phyloP scores from a whole-genome alignment of 2,329 filamentous ascomycete species.

The Hymenoscyphus fraxineus region DNA sequence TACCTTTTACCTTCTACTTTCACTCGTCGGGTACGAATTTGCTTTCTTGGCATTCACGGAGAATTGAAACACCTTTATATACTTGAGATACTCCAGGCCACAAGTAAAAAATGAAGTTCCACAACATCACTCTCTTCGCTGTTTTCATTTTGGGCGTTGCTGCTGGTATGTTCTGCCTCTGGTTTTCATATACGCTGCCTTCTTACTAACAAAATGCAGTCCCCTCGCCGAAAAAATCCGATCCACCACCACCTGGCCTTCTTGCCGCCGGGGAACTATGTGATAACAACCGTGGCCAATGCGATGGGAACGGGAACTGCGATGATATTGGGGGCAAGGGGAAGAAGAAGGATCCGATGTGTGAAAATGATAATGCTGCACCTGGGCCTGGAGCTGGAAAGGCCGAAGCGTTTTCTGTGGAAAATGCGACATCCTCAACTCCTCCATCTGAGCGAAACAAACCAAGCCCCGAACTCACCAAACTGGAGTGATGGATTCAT shows the following conservation, averaged over 20 bases:
- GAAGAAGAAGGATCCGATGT: not conserved
- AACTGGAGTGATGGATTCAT: not conserved
- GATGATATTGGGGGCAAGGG: not conserved
- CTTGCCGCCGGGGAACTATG: not conserved
- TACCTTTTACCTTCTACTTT: not conserved
- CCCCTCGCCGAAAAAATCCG: not conserved
- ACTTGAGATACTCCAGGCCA: not conserved
- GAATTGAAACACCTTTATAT: not conserved
- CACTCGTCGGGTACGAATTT: slow-evolving; percentile 1
- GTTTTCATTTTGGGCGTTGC: not conserved
- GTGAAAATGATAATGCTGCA: not conserved
- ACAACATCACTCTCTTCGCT: not conserved
- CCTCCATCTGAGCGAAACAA: not conserved
- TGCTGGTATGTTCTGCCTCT: not conserved
- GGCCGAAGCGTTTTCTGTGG: not conserved
- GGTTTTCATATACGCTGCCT: not conserved
- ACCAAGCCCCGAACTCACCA: not conserved
- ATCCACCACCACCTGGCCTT: not conserved
- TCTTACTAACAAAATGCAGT: not conserved
- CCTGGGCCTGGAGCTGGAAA: not conserved
- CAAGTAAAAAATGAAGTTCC: not conserved
- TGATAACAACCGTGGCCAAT: not conserved
- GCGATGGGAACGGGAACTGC: not conserved
- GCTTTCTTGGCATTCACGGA: not conserved
- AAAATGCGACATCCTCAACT: not conserved